Percentiles rank a stretch among this genome's conserved stretches.
phyloP scores from a whole-genome alignment of 192 early-diverging fungal genomes.

The Podochytrium sp. region DNA sequence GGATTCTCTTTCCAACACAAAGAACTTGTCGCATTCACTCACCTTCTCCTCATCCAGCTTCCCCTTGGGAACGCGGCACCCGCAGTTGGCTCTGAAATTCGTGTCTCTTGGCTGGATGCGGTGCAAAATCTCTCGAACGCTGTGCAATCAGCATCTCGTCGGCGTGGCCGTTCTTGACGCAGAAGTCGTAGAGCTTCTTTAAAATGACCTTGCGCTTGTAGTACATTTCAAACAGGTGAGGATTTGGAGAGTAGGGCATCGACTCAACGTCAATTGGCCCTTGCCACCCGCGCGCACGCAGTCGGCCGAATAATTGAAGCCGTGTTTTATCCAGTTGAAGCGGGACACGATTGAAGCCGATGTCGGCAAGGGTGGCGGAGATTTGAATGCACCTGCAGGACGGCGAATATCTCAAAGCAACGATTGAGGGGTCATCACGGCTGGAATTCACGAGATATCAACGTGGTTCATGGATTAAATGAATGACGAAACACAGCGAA shows the following conservation, averaged over 20 bases:
- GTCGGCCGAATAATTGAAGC: constrained; percentile 85
- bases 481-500: constrained; percentile 94
- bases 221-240: constrained; percentile 94
- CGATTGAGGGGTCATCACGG: too few relatives aligned
- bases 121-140: constrained; percentile 95
- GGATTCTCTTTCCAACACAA: too few relatives aligned
- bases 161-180: constrained; percentile 88
- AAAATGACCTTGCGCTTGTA: constrained; percentile 95
- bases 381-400: constrained; percentile 84
- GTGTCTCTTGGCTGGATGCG: constrained; percentile 98
- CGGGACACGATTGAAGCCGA: constrained; percentile 76
- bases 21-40: constrained; percentile 93
- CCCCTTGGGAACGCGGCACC: constrained; percentile 92
- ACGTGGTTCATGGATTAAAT: too few relatives aligned
- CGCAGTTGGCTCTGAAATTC: constrained; percentile 95
- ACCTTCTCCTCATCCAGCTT: constrained; percentile 89
- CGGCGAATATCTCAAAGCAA: constrained; percentile 87
- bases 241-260: constrained; percentile 42
- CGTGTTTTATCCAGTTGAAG: constrained; percentile 88
- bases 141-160: constrained; percentile 91
- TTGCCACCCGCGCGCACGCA: constrained; percentile 85
- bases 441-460: too few relatives aligned
- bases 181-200: constrained; percentile 90
- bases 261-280: constrained; percentile 77
- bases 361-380: constrained; percentile 86